Evolutionary conservation across 2,329 filamentous ascomycete species (phyloP).

Genomic region (Fusarium phyllophilum): DNA sequence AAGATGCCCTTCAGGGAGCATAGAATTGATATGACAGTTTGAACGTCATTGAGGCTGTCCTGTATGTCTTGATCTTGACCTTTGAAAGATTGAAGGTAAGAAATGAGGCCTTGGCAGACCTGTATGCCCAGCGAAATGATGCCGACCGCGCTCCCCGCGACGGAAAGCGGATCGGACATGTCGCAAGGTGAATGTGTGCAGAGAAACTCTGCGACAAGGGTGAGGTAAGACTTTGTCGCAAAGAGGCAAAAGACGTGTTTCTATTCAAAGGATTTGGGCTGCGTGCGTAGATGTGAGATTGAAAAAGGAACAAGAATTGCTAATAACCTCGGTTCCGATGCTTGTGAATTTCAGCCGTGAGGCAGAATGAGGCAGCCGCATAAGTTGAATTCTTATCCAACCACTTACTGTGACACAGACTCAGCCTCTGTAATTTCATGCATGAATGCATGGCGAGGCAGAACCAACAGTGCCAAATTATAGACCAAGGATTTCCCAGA

Average conservation of each 20-base stretch:
- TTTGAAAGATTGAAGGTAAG: not conserved
- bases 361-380: not conserved
- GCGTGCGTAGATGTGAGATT: rapidly evolving
- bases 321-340: not conserved
- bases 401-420: not conserved
- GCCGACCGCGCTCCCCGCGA: not conserved
- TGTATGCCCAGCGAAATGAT: not conserved
- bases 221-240: rapidly evolving
- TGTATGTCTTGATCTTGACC: rapidly evolving
- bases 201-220: rapidly evolving
- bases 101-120: not conserved
- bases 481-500: too few relatives aligned
- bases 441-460: not conserved
- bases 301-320: not conserved
- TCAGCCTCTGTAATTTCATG: not conserved
- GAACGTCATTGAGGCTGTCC: rapidly evolving
- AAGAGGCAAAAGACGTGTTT: not conserved
- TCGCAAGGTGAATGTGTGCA: rapidly evolving
- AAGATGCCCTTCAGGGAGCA: not conserved
- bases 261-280: rapidly evolving
- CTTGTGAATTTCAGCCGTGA: rapidly evolving
- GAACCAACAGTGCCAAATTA: not conserved
- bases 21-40: not conserved
- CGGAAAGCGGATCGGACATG: not conserved
- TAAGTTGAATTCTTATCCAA: rapidly evolving